Base-by-base conservation (phyloP, 306 rosid genomes). In the Lathyrus oleraceus region DNA sequence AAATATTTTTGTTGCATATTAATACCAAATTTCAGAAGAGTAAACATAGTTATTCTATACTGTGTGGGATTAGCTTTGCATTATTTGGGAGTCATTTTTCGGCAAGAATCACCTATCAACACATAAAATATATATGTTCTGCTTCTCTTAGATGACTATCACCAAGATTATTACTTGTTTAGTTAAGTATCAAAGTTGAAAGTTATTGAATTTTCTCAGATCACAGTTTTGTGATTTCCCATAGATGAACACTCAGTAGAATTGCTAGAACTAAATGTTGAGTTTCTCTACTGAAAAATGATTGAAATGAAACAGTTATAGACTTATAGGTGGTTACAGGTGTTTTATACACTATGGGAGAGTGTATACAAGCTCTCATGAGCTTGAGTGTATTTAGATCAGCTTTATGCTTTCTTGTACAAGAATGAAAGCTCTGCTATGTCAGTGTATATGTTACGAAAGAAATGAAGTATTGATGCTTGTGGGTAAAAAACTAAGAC, bases 61-160 rank as follows among this genome's bases (percentile, higher is more conserved):
- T 43, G 13, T 5, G 17, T 10, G 17, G 51, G 27, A 44, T 23
- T 63, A 17, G 25, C 36, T 53, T 69, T 69, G 74, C 47, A 47
- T 48, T 68, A 52, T 35, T 54, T 39, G 67, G 39, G 42, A 36
- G 27, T 53, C 49, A 40, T 44, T 66, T 39, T 38, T 40, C 66
- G 42, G 36, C n/a, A 40, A 45, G 51, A 57, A 63, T 69, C 17
- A 35, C 56, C 64, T 10, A 69, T 43, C 17, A 54, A 68, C 45
- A 61, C 42, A 17, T 51, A 60, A 49, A 61, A 79, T 49, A 60
- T 45, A 43, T 5, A 39, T 59, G 62, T 36, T 61, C 35, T 38
- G 42, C 70, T 67, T 67, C 47, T 73, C 66, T 49, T 35, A 58
- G 60, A 59, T 52, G 27, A 67, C 66, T 42, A 61, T n/a, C 67